These are phyloP conservation scores for Henckelia pumila DNA, from an alignment of 257 asterid genomes.

Conservation along the genomic window DNA sequence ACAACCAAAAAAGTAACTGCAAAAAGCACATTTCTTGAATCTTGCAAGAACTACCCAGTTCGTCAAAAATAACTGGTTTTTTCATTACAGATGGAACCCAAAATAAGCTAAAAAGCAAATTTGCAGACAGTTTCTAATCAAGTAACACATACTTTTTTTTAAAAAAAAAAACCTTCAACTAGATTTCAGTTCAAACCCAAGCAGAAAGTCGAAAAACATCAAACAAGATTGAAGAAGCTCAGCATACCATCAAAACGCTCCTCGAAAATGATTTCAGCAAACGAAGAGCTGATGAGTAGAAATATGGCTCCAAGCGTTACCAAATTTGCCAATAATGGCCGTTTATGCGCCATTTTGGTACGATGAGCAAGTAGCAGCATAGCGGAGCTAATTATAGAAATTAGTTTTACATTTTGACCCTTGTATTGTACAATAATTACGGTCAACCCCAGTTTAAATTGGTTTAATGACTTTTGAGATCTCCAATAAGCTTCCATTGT, in stretches of 20 bases:
- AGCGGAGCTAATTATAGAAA: slow-evolving; percentile 29
- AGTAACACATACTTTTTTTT: background rate
- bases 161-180: background rate
- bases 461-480: slow-evolving; percentile 30
- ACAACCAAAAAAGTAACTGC: background rate
- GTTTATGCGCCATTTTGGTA: slow-evolving; percentile 39
- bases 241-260: slow-evolving; percentile 81
- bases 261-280: slow-evolving; percentile 75
- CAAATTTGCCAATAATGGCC: slow-evolving; percentile 9
- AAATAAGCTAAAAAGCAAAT: no score
- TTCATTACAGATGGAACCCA: no score
- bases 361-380: background rate
- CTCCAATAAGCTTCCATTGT: slow-evolving; percentile 31
- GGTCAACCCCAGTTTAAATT: slow-evolving; percentile 24
- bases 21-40: background rate
- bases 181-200: slow-evolving; percentile 20
- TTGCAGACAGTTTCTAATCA: background rate
- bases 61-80: no score
- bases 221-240: background rate
- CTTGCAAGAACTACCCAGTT: background rate
- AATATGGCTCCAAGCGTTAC: slow-evolving; percentile 17
- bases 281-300: slow-evolving; percentile 38
- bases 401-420: slow-evolving; percentile 17
- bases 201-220: background rate
- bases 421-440: slow-evolving; percentile 25